Percentiles rank a stretch among this genome's conserved stretches.
Evolutionary conservation across 164 flowering plant genomes (phyloP).

Genomic region (Dillenia turbinata): DNA sequence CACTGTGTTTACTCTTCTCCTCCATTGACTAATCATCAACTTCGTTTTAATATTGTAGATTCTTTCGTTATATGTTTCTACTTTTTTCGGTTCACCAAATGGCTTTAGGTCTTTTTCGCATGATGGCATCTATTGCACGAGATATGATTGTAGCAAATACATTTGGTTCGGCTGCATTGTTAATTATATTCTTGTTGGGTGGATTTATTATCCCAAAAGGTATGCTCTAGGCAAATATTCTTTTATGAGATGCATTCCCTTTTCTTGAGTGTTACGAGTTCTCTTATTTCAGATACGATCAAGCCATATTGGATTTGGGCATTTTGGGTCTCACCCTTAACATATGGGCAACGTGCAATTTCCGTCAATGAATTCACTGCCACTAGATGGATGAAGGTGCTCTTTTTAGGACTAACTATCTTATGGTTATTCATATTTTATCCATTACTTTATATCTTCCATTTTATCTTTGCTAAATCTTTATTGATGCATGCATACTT

Average conservation of each 20-base stretch:
- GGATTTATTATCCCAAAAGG: conserved; percentile 89
- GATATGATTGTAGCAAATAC: conserved; percentile 77
- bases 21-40: conserved; percentile 7
- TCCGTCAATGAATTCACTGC: conserved; percentile 85
- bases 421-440: not conserved
- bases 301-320: conserved; percentile 90
- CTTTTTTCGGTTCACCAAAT: conserved; percentile 78
- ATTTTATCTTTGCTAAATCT: conserved; percentile 4
- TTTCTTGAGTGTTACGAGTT: not conserved
- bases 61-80: conserved; percentile 65
- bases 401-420: conserved; percentile 10
- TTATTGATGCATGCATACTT: not conserved
- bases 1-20: not conserved
- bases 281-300: conserved; percentile 39
- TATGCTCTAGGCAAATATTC: conserved; percentile 15
- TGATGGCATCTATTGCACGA: conserved; percentile 65
- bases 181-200: conserved; percentile 58
- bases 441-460: not conserved
- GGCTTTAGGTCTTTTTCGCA: conserved; percentile 80
- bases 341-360: conserved; percentile 78
- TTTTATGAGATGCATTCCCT: conserved; percentile 3
- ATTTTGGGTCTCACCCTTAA: conserved; percentile 82
- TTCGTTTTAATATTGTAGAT: conserved; percentile 41
- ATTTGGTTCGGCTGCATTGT: conserved; percentile 63
- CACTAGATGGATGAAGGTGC: conserved; percentile 74